Evolutionary conservation across 495 filamentous ascomycete genomes (phyloP), one percentile per base, ranked within the genome.

Genomic region (Tuber brumale): DNA sequence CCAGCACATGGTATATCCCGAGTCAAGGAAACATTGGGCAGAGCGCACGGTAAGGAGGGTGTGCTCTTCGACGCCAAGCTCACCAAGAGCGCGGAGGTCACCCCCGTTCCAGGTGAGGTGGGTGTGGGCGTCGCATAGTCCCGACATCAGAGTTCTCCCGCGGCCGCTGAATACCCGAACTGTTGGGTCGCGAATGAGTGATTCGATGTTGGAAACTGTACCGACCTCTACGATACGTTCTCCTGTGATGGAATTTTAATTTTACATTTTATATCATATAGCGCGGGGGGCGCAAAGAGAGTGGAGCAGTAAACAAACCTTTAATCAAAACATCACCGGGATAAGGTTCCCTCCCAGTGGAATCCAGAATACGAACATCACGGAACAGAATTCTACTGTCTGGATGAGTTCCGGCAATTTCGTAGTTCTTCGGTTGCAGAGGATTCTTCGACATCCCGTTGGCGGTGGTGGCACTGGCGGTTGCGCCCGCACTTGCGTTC

Each of bases 51-150:
- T 87, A 41, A 85, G 78, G 9, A 88, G 82, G 0, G 85, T 85
- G 77, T 88, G 87, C 76, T 88, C 86, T 75, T 88, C 87, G 0
- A 87, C 81, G 8, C 82, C 84, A 12, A 88, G 72, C 0, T 83
- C 83, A 43, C 83, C 85, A 1, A 87, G 79, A 2, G 75, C 78
- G n/a, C 82, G 83, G 3, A 86, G 76, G 46, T 84, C 82, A 31
- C 84, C 84, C 3, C 84, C 83, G 74, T 88, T 88, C 87, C 86
- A 88, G 61, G 83, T 86, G 48, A 88, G 83, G 72, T 88, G 87
- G 0, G 87, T 87, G 73, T 88, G 87, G 3, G 85, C 83, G 75
- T 88, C 87, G 0, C 85, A 85, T 16, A 88, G 81, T 7, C 87
- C 87, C 21, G 84, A 84, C 85, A 88, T 87, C 61, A 88, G 72